Evolutionary conservation across 192 early-diverging fungal species (phyloP).

Genomic region (Gaertneriomyces sp.): DNA sequence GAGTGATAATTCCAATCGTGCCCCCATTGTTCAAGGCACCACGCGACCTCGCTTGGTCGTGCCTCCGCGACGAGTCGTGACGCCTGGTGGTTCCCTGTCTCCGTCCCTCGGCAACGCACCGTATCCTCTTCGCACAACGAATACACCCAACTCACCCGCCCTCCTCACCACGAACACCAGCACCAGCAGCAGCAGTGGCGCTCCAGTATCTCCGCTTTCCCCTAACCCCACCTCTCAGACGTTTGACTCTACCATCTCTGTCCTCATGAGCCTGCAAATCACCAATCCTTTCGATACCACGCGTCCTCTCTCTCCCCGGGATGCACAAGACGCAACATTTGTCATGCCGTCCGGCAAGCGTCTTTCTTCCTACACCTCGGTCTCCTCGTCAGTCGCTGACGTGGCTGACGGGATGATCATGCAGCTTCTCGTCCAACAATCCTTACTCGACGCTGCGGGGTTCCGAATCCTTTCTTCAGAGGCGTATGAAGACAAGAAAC

Average conservation of each 20-base stretch:
- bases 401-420: constrained; percentile 26
- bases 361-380: constrained; percentile 6
- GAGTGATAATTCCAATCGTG: too few relatives aligned
- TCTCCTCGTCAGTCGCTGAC: constrained; percentile 5
- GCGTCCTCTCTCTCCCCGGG: too few relatives aligned
- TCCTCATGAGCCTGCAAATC: background rate
- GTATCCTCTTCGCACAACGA: too few relatives aligned
- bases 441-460: constrained; percentile 26
- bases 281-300: background rate
- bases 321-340: too few relatives aligned
- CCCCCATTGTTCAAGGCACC: too few relatives aligned
- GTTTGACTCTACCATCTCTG: constrained; percentile 2
- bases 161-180: too few relatives aligned
- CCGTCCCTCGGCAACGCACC: too few relatives aligned
- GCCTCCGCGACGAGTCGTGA: too few relatives aligned
- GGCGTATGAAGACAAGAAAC: constrained; percentile 39
- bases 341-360: constrained; percentile 12
- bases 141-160: too few relatives aligned
- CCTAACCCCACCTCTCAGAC: background rate
- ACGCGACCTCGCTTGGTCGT: too few relatives aligned
- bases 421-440: constrained; percentile 33
- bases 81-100: too few relatives aligned
- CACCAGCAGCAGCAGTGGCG: background rate
- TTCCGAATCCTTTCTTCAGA: constrained; percentile 35
- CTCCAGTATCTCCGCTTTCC: background rate